Conservation (phyloP, 768 basidiomycete species). For the Obba rivulosa region DNA sequence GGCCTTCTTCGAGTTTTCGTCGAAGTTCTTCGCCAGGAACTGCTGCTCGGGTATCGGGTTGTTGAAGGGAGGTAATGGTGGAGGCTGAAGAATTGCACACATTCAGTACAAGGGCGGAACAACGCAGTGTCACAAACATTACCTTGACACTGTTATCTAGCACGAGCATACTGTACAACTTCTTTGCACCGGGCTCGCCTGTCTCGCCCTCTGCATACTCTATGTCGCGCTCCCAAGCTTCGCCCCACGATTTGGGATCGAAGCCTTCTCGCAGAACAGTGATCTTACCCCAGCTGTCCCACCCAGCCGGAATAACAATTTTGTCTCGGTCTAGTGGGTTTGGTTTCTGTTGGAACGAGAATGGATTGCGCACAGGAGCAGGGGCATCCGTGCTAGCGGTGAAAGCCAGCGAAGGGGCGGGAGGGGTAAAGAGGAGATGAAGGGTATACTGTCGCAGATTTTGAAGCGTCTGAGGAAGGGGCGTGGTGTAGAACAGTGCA, state of each 20-base stretch:
- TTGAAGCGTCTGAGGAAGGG: conserved; percentile 67
- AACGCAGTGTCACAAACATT: not conserved
- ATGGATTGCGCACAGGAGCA: conserved; percentile 64
- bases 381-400: conserved; percentile 29
- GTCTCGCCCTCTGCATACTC: conserved; percentile 33
- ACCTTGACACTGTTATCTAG: conserved; percentile 75
- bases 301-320: conserved; percentile 89
- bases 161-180: conserved; percentile 65
- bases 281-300: conserved; percentile 99
- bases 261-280: conserved; percentile 86
- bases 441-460: conserved; percentile 80
- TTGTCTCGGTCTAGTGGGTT: conserved; percentile 92
- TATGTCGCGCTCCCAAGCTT: conserved; percentile 74
- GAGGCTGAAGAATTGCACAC: conserved; percentile 36
- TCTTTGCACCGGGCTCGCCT: conserved; percentile 52
- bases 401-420: conserved; percentile 47
- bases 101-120: not conserved
- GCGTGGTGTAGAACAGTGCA: conserved; percentile 85
- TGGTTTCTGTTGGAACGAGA: conserved; percentile 82
- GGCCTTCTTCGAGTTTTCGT: conserved; percentile 84
- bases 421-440: conserved; percentile 73
- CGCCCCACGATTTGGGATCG: conserved; percentile 74
- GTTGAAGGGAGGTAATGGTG: conserved; percentile 70
- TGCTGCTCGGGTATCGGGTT: conserved; percentile 83
- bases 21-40: conserved; percentile 88